Evolutionary conservation across 352 stramenopile species (phyloP), one percentile per base, ranked within the genome.

Genomic region (Phytophthora europaea): DNA sequence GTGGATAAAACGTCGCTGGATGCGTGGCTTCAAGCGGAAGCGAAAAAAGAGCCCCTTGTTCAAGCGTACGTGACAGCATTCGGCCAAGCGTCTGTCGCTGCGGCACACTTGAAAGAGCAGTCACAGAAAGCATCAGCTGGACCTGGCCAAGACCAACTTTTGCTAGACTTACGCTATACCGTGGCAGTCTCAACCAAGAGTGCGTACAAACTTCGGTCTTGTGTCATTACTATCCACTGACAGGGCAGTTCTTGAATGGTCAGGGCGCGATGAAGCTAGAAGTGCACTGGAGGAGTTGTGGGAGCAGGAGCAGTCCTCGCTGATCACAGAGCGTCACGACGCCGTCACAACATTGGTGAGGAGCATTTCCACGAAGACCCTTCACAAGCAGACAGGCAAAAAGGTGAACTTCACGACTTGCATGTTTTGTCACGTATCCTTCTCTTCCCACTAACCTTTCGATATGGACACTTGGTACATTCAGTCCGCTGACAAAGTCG

Each of bases 341-440:
- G 50, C 68, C 6, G 61, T 83, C 16, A 74, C 68, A 26, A 58
- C 63, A 4, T 75, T 87, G 60, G 69, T 84, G 12, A 81, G 65
- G 38, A 68, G 76, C 16, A 70, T 88, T 10, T 85, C 81, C 0
- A 67, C 78, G 0, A 82, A 80, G 54, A 81, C 71, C 2, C 47
- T 87, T 13, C 65, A 76, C 31, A 80, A 90, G 23, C 66, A 87
- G 43, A 78, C 71, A 0, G 68, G 61, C 34, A 88, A 84, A 62
- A 78, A 83, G 74, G 47, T 28, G 13, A n/a, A 20, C 20, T 16
- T 53, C 18, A 4, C n/a, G 9, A 10, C n/a, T 31, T 31, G 47
- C 20, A 23, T 0, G 2, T 18, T 20, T 15, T 53, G 9, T 28
- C n/a, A 28, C 8, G n/a, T 28, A 28, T 53, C 13, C 4, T 20